Evolutionary conservation across 176 grass and related monocot genomes (phyloP).

Genomic region (Lolium rigidum): DNA sequence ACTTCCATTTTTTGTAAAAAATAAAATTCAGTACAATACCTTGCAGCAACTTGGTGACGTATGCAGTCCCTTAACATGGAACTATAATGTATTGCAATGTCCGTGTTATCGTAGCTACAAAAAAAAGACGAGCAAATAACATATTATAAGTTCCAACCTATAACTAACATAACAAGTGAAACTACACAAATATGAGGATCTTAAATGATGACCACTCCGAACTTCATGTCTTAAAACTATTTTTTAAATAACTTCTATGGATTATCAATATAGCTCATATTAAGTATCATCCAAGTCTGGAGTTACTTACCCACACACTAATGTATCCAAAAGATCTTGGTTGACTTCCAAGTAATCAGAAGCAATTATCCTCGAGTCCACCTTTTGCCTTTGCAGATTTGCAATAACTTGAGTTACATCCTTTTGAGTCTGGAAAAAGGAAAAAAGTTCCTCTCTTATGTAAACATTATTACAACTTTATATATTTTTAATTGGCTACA

Average conservation of each 20-base stretch:
- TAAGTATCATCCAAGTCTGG: background rate
- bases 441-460: background rate
- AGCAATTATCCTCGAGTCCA: slow-evolving; percentile 60
- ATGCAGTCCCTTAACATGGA: slow-evolving; percentile 62
- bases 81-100: slow-evolving; percentile 71
- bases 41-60: slow-evolving; percentile 70
- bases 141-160: background rate
- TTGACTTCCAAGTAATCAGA: slow-evolving; percentile 72
- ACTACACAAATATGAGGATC: background rate
- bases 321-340: slow-evolving; percentile 58
- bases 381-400: slow-evolving; percentile 73
- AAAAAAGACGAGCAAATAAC: background rate
- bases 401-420: slow-evolving; percentile 64
- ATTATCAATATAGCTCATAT: background rate
- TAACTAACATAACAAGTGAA: background rate
- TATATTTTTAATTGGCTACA: background rate
- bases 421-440: slow-evolving; percentile 57
- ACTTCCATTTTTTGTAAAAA: background rate
- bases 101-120: slow-evolving; percentile 59
- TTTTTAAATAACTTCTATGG: background rate
- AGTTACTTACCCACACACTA: slow-evolving; percentile 61
- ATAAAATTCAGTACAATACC: slow-evolving; percentile 40
- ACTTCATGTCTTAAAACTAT: background rate
- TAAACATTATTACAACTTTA: background rate
- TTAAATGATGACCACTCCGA: background rate